Evolutionary conservation across 176 grass and related monocot genomes (phyloP), one percentile per base, ranked within the genome.

Genomic region (Phyllostachys edulis): DNA sequence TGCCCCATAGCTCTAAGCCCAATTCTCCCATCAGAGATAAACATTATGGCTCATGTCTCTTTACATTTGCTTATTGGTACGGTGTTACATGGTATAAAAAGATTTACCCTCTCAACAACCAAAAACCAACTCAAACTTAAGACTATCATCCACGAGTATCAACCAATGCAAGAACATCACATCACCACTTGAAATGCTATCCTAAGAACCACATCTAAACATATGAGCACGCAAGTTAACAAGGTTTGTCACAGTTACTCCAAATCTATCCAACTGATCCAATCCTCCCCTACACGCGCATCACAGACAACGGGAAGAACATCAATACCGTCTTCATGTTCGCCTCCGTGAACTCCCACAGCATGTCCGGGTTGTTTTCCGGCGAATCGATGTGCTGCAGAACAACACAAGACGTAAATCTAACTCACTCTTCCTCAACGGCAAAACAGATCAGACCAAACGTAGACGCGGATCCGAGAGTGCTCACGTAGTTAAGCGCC

Each of bases 321-420:
- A 65, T 26, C 7, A 60, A 17, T 81, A 98, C 96, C 93, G 90
- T 99, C 71, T 92, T 72, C 89, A 92, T 86, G 75, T 99, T 99
- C 11, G 75, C 78, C 51, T 88, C 85, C 7, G 83, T 81, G 86
- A 99, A 99, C 83, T 94, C 86, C 96, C 93, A 96, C 32, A 71
- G 89, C 81, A 85, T 71, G 65, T 86, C 75, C 5, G 91, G 81
- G 41, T 89, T 96, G 76, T 99, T 99, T 6, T 99, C 91, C 32
- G 93, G 93, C 49, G 96, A 96, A 86, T 99, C 91, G 73, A 99
- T 71, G 91, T 99, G 96, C 96, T 96, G 16, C 75, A 90, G 42
- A 83, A 86, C 59, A 89, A 73, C 13, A 26, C 38, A 21, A 73
- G 32, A 23, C 16, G 10, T 32, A 37, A 77, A 88, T 65, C 34